Conservation (phyloP, 2,329 filamentous ascomycete species). For the Phyllosticta paracitricarpa region DNA sequence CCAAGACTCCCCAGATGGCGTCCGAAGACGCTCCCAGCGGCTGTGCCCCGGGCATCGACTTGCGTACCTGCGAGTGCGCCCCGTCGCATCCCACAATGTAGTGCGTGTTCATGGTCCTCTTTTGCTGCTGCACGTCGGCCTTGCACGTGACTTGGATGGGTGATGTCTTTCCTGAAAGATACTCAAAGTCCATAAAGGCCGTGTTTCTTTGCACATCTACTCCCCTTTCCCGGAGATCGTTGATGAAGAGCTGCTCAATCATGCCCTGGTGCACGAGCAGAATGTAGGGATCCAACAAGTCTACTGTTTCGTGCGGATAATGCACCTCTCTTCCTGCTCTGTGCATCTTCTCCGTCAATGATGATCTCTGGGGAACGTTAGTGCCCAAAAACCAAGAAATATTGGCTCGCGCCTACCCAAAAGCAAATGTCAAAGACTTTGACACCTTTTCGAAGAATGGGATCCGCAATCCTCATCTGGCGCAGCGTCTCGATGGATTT, state of each 20-base stretch:
- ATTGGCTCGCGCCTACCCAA: conserved; percentile 42
- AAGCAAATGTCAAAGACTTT: conserved; percentile 67
- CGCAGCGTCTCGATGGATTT: conserved; percentile 70
- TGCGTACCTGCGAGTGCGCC: conserved; percentile 60
- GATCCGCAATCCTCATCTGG: conserved; percentile 63
- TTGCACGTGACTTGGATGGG: conserved; percentile 35
- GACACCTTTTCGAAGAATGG: conserved; percentile 55
- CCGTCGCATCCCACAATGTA: conserved; percentile 66
- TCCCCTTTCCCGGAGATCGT: conserved; percentile 57
- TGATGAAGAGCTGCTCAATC: conserved; percentile 60
- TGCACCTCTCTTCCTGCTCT: conserved; percentile 57
- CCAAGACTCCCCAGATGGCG: conserved; percentile 61
- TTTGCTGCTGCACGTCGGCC: conserved; percentile 26
- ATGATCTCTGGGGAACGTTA: conserved; percentile 22
- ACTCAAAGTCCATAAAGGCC: conserved; percentile 46
- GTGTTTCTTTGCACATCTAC: conserved; percentile 54
- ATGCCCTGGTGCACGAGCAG: conserved; percentile 60
- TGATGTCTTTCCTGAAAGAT: conserved; percentile 24
- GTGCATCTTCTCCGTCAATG: conserved; percentile 35
- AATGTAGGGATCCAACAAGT: conserved; percentile 44
- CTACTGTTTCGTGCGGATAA: conserved; percentile 44
- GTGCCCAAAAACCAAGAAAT: background rate
- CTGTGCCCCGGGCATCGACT: conserved; percentile 39
- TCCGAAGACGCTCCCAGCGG: conserved; percentile 41
- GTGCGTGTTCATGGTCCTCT: conserved; percentile 42